These are phyloP conservation scores for Lipomyces kockii DNA, from an alignment of 805 yeast species.

Conservation along the genomic window DNA sequence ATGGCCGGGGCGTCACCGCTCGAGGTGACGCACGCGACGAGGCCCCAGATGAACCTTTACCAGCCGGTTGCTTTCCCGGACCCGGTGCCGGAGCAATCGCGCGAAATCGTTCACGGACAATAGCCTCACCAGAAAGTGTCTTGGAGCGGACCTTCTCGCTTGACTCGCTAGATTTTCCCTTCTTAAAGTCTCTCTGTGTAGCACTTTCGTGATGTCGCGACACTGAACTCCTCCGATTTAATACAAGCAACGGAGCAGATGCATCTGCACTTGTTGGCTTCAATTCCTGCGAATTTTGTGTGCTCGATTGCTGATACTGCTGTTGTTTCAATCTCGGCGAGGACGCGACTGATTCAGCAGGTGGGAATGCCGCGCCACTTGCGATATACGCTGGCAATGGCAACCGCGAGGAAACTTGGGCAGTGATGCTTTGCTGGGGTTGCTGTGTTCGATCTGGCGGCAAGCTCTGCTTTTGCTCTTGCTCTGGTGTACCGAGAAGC, in stretches of 20 bases:
- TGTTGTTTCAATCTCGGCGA: background rate
- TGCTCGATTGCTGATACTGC: background rate
- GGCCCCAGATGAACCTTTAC: background rate
- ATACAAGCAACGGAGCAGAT: background rate
- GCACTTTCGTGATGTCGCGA: background rate
- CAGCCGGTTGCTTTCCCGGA: background rate
- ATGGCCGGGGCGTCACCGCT: background rate
- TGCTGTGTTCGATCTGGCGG: background rate
- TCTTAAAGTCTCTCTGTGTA: background rate
- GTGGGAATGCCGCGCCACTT: conserved; percentile 9
- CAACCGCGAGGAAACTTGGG: background rate
- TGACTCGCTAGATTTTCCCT: background rate
- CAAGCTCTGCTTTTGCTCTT: background rate
- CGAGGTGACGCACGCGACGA: background rate
- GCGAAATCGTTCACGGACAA: background rate
- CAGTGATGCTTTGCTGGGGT: background rate
- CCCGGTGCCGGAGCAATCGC: background rate
- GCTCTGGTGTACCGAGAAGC: background rate
- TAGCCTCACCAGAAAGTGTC: background rate
- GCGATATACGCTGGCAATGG: conserved; percentile 8
- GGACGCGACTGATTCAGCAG: background rate
- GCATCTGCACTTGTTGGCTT: background rate
- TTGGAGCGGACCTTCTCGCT: background rate
- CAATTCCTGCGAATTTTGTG: background rate
- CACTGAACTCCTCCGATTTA: background rate